Evolutionary conservation across 1,284 basidiomycete genomes (phyloP).

Genomic region (Coniferiporia weirii): DNA sequence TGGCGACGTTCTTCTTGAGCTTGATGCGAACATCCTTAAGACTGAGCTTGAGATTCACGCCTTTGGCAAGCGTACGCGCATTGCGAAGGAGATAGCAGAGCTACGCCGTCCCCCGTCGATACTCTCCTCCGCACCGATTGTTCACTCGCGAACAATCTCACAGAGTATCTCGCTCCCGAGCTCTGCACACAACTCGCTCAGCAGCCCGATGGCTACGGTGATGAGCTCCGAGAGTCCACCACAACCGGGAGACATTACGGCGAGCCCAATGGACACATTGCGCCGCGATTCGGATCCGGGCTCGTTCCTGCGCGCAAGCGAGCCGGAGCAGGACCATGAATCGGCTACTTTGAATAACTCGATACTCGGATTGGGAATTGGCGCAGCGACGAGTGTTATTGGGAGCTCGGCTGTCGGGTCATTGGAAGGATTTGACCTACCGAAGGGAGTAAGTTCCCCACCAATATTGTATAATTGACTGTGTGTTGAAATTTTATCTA

Average conservation of each 20-base stretch:
- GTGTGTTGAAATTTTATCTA: constrained; percentile 15
- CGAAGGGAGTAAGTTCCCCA: constrained; percentile 9
- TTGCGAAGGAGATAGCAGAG: constrained; percentile 92
- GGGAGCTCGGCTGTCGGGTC: constrained; percentile 6
- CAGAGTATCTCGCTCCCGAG: constrained; percentile 22
- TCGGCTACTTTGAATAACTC: constrained; percentile 17
- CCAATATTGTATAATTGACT: not conserved
- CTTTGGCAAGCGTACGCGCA: constrained; percentile 91
- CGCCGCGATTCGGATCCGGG: constrained; percentile 31
- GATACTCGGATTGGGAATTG: constrained; percentile 27
- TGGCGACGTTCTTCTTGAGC: constrained; percentile 92
- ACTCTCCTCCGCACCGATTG: constrained; percentile 27
- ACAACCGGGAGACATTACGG: constrained; percentile 29
- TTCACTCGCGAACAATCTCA: constrained; percentile 41
- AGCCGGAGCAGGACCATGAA: constrained; percentile 13
- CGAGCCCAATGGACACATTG: constrained; percentile 16
- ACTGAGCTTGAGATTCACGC: constrained; percentile 92
- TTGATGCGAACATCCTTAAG: constrained; percentile 90
- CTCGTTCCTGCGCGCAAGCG: constrained; percentile 16
- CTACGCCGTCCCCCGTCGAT: constrained; percentile 66
- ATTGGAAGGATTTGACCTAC: constrained; percentile 9
- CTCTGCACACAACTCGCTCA: constrained; percentile 16
- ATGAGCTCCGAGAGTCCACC: constrained; percentile 38
- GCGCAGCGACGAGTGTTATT: constrained; percentile 6
- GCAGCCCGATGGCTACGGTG: constrained; percentile 18